phyloP scores from a whole-genome alignment of 2,329 filamentous ascomycete genomes.

The Neofusicoccum ribis region DNA sequence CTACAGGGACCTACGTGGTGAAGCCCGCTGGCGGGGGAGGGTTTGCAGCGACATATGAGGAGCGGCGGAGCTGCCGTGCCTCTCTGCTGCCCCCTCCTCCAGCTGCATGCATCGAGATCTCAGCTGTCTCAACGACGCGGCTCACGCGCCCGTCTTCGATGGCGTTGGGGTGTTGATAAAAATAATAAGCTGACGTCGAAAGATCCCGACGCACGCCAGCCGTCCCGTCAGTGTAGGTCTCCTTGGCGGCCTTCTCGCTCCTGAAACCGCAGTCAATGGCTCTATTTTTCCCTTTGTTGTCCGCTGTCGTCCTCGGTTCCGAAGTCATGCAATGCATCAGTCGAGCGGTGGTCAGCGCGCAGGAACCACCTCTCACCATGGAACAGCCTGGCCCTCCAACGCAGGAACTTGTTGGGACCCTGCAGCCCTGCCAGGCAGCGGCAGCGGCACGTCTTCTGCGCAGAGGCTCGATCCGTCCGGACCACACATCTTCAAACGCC shows the following conservation, averaged over 20 bases:
- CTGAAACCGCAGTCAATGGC: background rate
- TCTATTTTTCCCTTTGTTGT: background rate
- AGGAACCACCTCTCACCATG: conserved; percentile 7
- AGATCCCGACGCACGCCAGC: background rate
- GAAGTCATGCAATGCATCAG: background rate
- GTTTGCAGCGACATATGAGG: background rate
- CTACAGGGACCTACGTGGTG: conserved; percentile 11
- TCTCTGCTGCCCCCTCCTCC: background rate
- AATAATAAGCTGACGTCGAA: conserved; percentile 8
- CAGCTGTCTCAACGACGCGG: background rate
- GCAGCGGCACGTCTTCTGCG: conserved; percentile 1
- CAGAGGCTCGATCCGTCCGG: conserved; percentile 9
- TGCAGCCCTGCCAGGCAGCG: conserved; percentile 14
- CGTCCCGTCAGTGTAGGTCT: background rate
- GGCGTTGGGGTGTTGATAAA: conserved; percentile 7
- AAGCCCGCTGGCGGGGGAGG: background rate
- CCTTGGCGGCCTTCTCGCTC: background rate
- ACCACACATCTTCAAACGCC: background rate
- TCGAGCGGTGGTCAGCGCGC: conserved; percentile 4
- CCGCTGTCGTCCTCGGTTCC: background rate
- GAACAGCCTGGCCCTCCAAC: background rate
- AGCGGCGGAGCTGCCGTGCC: conserved; percentile 6
- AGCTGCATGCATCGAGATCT: conserved; percentile 9
- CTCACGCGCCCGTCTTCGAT: background rate
- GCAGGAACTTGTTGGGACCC: conserved; percentile 12